Evolutionary conservation across 2,329 filamentous ascomycete genomes (phyloP), one percentile per base, ranked within the genome.

Genomic region (Cladosporium sp.): DNA sequence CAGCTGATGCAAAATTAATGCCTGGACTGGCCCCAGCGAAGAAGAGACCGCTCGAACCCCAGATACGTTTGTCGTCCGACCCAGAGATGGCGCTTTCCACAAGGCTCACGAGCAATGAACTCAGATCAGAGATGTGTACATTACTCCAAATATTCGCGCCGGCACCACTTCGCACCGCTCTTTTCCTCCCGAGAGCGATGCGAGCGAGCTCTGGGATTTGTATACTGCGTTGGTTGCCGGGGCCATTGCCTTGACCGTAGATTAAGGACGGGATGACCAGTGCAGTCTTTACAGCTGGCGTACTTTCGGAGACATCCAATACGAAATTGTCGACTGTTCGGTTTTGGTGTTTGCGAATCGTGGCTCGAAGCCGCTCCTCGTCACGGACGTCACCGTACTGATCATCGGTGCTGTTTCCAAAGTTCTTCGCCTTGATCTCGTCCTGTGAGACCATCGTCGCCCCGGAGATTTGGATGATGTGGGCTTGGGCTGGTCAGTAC

Each of bases 281-380:
- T n/a, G 18, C 38, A 4, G 38, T 44, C 73, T 86, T 86, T 7
- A 88, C 80, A 0, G 76, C 76, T 8, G 81, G 78, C 0, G 78
- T 77, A 64, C 82, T 78, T 62, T 78, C 74, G 2, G 76, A 81
- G 0, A 83, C 81, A 0, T 75, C 79, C 0, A 90, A 78, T n/a
- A 92, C 84, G 28, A 91, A 82, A 74, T 88, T 86, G 76, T 94
- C 91, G 4, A 92, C 85, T 71, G 88, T 81, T 15, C 89, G 86
- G 78, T 93, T 90, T 28, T 82, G 73, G 30, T 58, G 54, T 12
- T 38, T 58, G 32, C 54, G 54, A 24, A 61, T 77, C 59, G 89
- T 81, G 64, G 83, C 83, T 15, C 83, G 78, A 78, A 79, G 81
- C 70, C 83, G 18, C 30, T 58, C 32, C n/a, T 58, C 82, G 60